Percentiles rank a stretch among this genome's conserved stretches.
Conservation (phyloP, 2,329 filamentous ascomycete species). For the Sporothrix protearum region DNA sequence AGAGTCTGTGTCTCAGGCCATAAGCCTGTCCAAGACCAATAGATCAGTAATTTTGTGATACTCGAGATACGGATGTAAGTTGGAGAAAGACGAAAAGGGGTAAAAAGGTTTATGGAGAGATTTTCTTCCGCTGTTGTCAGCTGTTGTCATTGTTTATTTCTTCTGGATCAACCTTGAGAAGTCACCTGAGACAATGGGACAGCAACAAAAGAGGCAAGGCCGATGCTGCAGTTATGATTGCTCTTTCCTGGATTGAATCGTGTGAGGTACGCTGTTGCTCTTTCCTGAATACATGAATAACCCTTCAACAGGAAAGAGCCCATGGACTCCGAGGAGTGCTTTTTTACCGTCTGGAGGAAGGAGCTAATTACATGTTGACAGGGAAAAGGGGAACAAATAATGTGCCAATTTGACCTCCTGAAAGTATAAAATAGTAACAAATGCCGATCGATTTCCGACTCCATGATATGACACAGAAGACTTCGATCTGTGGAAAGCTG, state of each 20-base stretch:
- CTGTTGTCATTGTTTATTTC: background rate
- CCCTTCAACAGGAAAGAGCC: background rate
- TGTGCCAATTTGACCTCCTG: background rate
- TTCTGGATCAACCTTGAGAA: no score
- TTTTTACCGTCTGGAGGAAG: background rate
- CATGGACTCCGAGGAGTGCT: background rate
- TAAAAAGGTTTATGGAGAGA: background rate
- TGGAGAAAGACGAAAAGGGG: background rate
- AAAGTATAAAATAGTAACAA: no score
- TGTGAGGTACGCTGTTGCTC: background rate
- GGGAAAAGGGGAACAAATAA: background rate
- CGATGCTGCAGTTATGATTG: background rate
- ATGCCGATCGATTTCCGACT: background rate
- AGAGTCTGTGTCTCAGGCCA: background rate
- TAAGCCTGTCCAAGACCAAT: conserved; percentile 10
- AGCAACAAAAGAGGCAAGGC: background rate
- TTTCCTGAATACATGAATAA: background rate
- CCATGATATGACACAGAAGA: background rate
- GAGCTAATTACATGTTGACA: background rate
- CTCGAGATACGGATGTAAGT: background rate
- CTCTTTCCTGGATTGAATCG: background rate
- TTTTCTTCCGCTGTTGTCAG: background rate
- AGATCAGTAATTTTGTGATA: background rate
- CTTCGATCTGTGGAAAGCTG: no score
- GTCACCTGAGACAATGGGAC: background rate